A percentile compares a stretch with the other conserved stretches of the same genome.
Conservation (phyloP, 176 grass and related monocot genomes). For the Echinochloa phyllopogon region DNA sequence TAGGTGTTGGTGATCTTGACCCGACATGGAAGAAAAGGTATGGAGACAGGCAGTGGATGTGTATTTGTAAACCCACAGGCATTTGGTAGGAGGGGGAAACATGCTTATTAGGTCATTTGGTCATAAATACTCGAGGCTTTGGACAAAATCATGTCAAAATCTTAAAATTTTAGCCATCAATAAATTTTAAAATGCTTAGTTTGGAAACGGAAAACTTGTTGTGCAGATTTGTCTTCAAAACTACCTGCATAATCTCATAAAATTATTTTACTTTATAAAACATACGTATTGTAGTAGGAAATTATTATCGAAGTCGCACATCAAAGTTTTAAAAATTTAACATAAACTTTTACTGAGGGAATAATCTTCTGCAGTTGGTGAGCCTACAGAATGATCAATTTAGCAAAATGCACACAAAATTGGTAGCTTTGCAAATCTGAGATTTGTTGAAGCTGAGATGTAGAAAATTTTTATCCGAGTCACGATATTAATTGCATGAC, state of each 20-base stretch:
- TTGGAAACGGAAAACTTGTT: background rate
- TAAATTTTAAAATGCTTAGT: background rate
- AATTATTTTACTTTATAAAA: background rate
- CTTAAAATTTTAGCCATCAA: background rate
- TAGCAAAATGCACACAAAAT: background rate
- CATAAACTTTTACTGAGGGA: too few species aligned
- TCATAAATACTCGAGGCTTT: background rate
- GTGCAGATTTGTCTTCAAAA: background rate
- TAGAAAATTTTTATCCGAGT: background rate
- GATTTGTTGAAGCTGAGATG: background rate
- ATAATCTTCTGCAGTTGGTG: too few species aligned
- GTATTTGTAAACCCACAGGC: background rate
- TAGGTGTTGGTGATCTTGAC: constrained; percentile 34
- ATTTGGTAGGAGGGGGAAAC: background rate
- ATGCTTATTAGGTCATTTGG: background rate
- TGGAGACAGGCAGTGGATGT: background rate
- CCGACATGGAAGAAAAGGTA: constrained; percentile 22
- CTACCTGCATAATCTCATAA: background rate
- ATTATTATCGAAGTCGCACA: background rate
- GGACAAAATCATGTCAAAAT: background rate
- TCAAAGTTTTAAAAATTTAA: background rate
- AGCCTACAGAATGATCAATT: background rate
- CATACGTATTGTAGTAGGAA: too few species aligned
- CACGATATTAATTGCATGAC: background rate
- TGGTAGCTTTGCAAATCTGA: background rate